Evolutionary conservation across 2,329 filamentous ascomycete species (phyloP), one percentile per base, ranked within the genome.

Genomic region (Fusarium odoratissimum): DNA sequence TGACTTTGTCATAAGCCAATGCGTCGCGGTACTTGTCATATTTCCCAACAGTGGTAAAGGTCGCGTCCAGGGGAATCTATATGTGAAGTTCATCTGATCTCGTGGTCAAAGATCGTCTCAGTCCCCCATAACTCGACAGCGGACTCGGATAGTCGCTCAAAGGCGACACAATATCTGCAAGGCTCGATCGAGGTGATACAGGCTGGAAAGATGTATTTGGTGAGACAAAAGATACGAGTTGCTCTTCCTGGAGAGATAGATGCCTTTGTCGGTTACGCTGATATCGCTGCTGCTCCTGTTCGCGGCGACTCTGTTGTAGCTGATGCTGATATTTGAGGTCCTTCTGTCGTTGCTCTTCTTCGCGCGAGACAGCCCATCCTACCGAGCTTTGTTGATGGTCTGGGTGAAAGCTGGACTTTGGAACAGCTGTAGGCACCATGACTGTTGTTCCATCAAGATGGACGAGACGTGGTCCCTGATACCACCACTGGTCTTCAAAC

Each of bases 401-500:
- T 6, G 66, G 61, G 31, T 72, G 65, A 21, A 59, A 60, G 45
- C 46, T 69, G 23, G 67, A 67, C 12, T 58, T 58, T 16, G 73
- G 60, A 44, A 72, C 63, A 30, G 69, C 49, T 30, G 71, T 67
- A 28, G 73, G 70, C 23, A 72, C 62, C 23, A 77, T 45, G 23
- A 72, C 58, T 31, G 69, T 66, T 28, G 67, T 70, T 33, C 76
- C 76, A 13, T 70, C 55, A 11, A 77, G 61, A 33, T 76, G 77
- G 54, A 77, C 75, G 11, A 79, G 67, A 7, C 78, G 76, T 41
- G 78, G 60, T 2, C 86, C 87, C 68, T 86, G 85, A 72, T 88
- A 84, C 87, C 87, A 89, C 86, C 87, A 88, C 77, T 89, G 86
- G 68, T 86, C 84, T 79, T 89, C 87, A 71, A 89, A 89, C 5